These are phyloP conservation scores for Mycena capillaripes DNA, from an alignment of 768 basidiomycete genomes.

Conservation along the genomic window DNA sequence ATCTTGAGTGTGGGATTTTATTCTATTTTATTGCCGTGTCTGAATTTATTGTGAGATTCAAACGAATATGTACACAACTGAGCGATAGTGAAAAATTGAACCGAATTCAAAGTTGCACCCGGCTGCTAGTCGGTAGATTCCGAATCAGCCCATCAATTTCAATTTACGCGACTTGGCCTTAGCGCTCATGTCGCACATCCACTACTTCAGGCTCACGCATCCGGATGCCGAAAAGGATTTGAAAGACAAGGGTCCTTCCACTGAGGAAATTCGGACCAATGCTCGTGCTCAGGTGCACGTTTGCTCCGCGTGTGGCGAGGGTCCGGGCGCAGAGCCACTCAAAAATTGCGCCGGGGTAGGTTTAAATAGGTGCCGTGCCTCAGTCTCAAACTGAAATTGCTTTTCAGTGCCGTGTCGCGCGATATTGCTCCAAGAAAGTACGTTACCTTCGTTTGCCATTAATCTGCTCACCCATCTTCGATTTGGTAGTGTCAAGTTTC, in stretches of 20 bases:
- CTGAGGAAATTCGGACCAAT: slow-evolving; percentile 11
- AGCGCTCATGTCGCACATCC: slow-evolving; percentile 22
- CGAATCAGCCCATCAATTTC: no score
- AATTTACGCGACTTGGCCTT: not conserved
- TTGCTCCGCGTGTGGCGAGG: slow-evolving; percentile 23
- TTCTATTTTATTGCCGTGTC: no score
- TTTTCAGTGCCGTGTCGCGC: slow-evolving; percentile 13
- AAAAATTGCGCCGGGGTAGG: slow-evolving; percentile 26
- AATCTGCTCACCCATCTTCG: not conserved
- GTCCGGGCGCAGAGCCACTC: not conserved
- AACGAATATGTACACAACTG: no score
- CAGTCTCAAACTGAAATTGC: not conserved
- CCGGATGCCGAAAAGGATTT: not conserved
- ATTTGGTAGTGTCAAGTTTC: slow-evolving; percentile 21
- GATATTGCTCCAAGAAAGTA: slow-evolving; percentile 25
- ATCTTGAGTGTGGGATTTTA: no score
- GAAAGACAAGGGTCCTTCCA: slow-evolving; percentile 6
- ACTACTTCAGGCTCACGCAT: slow-evolving; percentile 20
- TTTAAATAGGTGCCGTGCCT: not conserved
- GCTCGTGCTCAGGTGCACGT: slow-evolving; percentile 3
- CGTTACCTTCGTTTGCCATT: not conserved
- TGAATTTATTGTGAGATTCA: no score
- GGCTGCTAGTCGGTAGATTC: no score
- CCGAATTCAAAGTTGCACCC: no score
- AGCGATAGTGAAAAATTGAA: no score